Base-by-base conservation (phyloP, 495 filamentous ascomycete genomes). In the Geopyxis carbonaria region DNA sequence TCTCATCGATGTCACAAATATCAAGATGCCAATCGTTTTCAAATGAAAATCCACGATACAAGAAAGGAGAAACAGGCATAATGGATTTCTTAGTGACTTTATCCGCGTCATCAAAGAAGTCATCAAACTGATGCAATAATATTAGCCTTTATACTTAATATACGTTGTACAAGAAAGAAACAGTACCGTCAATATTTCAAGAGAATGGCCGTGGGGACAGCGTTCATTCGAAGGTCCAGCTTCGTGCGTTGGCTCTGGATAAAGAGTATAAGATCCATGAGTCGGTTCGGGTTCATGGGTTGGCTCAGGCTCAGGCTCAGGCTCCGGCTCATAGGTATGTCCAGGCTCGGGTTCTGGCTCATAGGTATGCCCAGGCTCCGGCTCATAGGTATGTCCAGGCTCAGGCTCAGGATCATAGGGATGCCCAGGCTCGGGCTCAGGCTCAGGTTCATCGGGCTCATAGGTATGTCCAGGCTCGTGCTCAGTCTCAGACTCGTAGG, bases 11-110 rank as follows among this genome's bases (percentile, higher is more conserved):
- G n/a, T 37, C 34, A n/a, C 34, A 37, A 4, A 37, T 11, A 3
- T 18, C 34, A 37, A 37, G 25, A 7, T 18, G 11, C 34, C 34
- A 37, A 23, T 37, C 34, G 10, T 18, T 18, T 6, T 37, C 34
- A 22, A 37, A 37, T 10, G 34, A 22, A 23, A 37, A 37, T 11
- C 21, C 34, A 22, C 18, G 34, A 16, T 22, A 37, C n/a, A 11
- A 18, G 21, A 37, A 37, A 22, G 34, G 34, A 22, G 34, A 37
- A 7, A 9, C 8, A 22, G 34, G 34, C 3, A 11, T 23, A 11
- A 24, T 10, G 3, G 34, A 11, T 11, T 37, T 16, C 34, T 4
- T 20, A 22, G 25, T 37, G 2, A 9, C 10, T 7, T 7, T 13
- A n/a, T 10, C 10, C 7, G 3, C 15, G 10, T 10, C 10, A n/a